A percentile compares a stretch with the other conserved stretches of the same genome.
phyloP scores from a whole-genome alignment of 202 grass and related monocot genomes.

The Brachypodium distachyon region DNA sequence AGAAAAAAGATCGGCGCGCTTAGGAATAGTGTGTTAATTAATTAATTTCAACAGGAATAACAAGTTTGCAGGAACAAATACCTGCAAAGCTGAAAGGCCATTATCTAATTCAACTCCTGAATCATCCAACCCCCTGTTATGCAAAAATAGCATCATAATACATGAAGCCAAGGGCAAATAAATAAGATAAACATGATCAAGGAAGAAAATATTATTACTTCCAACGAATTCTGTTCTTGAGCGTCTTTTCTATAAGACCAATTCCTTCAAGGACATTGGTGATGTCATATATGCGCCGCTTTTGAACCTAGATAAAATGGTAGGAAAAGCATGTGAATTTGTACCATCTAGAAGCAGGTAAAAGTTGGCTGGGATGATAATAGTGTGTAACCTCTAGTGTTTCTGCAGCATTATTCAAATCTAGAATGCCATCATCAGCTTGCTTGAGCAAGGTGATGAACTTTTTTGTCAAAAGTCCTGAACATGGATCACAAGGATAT shows the following conservation, averaged over 20 bases:
- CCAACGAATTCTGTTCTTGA: constrained; percentile 93
- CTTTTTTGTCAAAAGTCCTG: constrained; percentile 94
- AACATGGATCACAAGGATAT: constrained; percentile 25
- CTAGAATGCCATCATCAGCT: constrained; percentile 80
- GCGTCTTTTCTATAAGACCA: constrained; percentile 90
- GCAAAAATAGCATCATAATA: constrained; percentile 16
- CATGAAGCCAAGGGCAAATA: not conserved
- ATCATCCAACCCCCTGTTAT: constrained; percentile 73
- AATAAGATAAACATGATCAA: constrained; percentile 17
- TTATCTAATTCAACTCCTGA: constrained; percentile 62
- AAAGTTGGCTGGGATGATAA: not conserved
- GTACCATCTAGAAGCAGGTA: not conserved
- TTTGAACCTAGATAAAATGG: constrained; percentile 91
- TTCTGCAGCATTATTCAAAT: constrained; percentile 99
- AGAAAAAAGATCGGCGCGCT: not conserved
- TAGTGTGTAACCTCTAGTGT: constrained; percentile 59
- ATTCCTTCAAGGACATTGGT: constrained; percentile 99
- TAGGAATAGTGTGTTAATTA: not conserved
- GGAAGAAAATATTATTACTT: constrained; percentile 53
- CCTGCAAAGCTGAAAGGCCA: constrained; percentile 69
- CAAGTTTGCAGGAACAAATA: constrained; percentile 21
- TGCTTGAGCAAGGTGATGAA: constrained; percentile 91
- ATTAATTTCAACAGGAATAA: constrained; percentile 4
- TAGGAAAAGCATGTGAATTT: constrained; percentile 9
- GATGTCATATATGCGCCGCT: constrained; percentile 97